Conservation (phyloP, 331 rosid genomes). For the Ulmus americana region DNA sequence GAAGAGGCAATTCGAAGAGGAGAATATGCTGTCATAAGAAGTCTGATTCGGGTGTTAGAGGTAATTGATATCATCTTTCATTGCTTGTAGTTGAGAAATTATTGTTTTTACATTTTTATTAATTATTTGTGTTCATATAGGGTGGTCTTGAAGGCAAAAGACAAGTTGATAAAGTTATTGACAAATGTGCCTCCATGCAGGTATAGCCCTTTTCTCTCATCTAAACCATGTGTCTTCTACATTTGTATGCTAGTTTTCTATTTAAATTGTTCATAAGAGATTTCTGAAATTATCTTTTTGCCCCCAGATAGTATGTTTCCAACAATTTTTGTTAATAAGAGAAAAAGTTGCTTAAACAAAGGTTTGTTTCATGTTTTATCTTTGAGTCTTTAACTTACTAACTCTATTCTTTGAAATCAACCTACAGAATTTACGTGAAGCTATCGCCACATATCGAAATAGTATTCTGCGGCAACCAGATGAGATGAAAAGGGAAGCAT, state of each 20-base stretch:
- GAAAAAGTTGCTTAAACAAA: not conserved
- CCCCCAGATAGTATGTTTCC: slow-evolving; percentile 4
- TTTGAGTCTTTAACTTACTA: not conserved
- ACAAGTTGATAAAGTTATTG: slow-evolving; percentile 84
- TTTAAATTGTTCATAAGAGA: slow-evolving; percentile 1
- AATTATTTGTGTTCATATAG: slow-evolving; percentile 32
- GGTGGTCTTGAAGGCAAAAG: slow-evolving; percentile 90
- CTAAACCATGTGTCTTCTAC: not conserved
- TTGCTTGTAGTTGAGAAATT: slow-evolving; percentile 14
- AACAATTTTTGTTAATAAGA: not conserved
- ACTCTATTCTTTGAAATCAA: slow-evolving; percentile 21
- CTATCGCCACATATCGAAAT: slow-evolving; percentile 74
- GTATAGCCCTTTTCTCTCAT: slow-evolving; percentile 28
- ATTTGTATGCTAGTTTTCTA: not conserved
- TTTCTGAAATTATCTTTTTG: not conserved
- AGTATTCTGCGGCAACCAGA: slow-evolving; percentile 75
- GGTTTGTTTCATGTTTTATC: slow-evolving; percentile 11
- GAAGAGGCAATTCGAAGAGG: slow-evolving; percentile 82
- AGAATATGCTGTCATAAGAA: slow-evolving; percentile 74
- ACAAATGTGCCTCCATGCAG: slow-evolving; percentile 89
- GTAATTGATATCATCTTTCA: slow-evolving; percentile 32
- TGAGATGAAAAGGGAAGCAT: slow-evolving; percentile 85
- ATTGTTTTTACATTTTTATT: slow-evolving; percentile 10
- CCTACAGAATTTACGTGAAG: slow-evolving; percentile 71
- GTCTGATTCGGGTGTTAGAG: slow-evolving; percentile 79